A percentile compares a stretch with the other conserved stretches of the same genome.
These are phyloP conservation scores for Acanthamoeba culbertsoni DNA, from an alignment of 208 protist genomes.

Conservation along the genomic window DNA sequence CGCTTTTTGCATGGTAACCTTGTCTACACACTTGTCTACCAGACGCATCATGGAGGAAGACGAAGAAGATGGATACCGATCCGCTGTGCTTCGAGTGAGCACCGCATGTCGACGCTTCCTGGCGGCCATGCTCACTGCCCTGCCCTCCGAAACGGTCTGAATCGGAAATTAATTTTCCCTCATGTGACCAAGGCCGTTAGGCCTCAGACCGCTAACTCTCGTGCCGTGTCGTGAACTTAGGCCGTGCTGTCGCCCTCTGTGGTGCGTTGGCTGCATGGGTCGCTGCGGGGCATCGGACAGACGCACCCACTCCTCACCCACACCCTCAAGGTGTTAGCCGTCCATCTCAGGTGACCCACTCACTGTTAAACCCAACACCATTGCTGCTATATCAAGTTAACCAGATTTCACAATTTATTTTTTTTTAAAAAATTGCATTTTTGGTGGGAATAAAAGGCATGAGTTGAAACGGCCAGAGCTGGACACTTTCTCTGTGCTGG, in stretches of 20 bases:
- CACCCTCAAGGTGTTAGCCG: neutral
- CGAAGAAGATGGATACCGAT: neutral
- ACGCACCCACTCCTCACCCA: neutral
- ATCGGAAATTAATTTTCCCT: neutral
- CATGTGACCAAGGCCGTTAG: too few species aligned
- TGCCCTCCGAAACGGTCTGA: neutral
- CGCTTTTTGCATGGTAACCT: too few species aligned
- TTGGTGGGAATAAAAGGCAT: too few species aligned
- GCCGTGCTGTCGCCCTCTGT: neutral
- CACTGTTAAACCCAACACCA: too few species aligned
- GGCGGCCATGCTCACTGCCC: neutral
- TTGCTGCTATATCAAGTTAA: too few species aligned
- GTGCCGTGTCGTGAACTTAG: too few species aligned
- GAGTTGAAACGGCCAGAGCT: constrained; percentile 5
- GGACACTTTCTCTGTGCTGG: neutral
- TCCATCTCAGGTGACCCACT: constrained; percentile 32
- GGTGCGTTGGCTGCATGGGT: neutral
- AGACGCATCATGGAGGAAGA: neutral
- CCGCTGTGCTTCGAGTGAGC: neutral
- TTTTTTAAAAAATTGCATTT: too few species aligned
- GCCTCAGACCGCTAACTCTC: too few species aligned
- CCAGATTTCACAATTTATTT: too few species aligned
- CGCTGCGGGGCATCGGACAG: neutral
- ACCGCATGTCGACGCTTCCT: neutral
- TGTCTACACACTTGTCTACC: too few species aligned